Evolutionary conservation across 176 grass and related monocot species (phyloP).

Genomic region (Eleusine indica): DNA sequence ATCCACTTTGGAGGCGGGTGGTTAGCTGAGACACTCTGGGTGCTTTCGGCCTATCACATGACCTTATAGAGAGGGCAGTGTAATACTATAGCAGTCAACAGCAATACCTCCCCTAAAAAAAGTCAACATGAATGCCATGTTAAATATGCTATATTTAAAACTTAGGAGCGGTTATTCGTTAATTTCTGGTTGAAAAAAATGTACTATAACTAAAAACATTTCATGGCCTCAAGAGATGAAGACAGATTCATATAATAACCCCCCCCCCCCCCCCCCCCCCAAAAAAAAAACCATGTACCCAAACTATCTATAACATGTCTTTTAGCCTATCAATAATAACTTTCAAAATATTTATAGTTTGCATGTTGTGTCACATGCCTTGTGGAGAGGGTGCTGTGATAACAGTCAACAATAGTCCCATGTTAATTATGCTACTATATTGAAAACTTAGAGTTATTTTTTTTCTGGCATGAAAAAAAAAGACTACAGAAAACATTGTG

Average conservation of each 20-base stretch:
- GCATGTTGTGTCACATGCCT: neutral
- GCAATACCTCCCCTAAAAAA: neutral
- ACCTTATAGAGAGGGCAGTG: neutral
- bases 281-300: too few relatives aligned
- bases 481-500: too few relatives aligned
- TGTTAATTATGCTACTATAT: neutral
- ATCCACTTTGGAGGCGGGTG: constrained; percentile 29
- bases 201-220: too few relatives aligned
- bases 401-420: neutral
- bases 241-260: too few relatives aligned
- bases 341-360: too few relatives aligned
- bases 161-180: too few relatives aligned
- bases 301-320: too few relatives aligned
- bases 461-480: neutral
- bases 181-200: too few relatives aligned
- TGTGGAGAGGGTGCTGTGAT: neutral
- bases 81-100: neutral
- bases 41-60: neutral
- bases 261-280: too few relatives aligned
- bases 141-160: neutral
- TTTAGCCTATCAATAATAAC: too few relatives aligned
- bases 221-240: too few relatives aligned
- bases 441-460: neutral
- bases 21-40: neutral
- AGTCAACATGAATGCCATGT: neutral